These are phyloP conservation scores for Bolboschoenus planiculmis DNA, from an alignment of 176 grass and related monocot genomes.

Conservation along the genomic window DNA sequence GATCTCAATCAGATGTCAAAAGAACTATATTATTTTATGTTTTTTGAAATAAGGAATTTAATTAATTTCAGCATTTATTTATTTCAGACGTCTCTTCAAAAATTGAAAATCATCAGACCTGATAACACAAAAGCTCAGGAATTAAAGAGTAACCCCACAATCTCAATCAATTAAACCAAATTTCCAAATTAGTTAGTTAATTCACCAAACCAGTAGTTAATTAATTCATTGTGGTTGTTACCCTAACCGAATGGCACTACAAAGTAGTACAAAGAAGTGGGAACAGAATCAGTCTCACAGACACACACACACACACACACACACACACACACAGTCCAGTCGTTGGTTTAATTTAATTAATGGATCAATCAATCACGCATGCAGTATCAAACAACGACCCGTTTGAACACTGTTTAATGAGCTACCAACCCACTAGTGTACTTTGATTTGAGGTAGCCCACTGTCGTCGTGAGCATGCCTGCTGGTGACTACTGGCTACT, in stretches of 20 bases:
- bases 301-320: no score
- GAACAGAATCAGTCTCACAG: background rate
- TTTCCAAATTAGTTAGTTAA: background rate
- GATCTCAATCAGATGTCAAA: background rate
- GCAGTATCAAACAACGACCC: background rate
- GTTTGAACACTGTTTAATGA: background rate
- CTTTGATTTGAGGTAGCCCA: background rate
- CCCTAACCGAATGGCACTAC: background rate
- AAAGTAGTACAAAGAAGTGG: background rate
- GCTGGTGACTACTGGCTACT: background rate
- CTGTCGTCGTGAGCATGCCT: background rate
- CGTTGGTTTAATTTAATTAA: background rate
- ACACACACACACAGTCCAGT: background rate
- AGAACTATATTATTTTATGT: background rate
- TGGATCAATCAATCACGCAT: background rate
- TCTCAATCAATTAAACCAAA: no score
- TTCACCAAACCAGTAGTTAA: background rate
- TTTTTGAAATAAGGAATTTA: background rate
- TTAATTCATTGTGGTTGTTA: background rate
- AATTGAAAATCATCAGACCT: no score
- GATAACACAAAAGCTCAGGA: no score
- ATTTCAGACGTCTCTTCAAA: no score
- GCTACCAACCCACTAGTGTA: constrained; percentile 15
- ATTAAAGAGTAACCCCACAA: no score
- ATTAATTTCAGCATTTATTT: background rate